A percentile compares a stretch with the other conserved stretches of the same genome.
Evolutionary conservation across 2,329 filamentous ascomycete genomes (phyloP).

Genomic region (Dothidotthia symphoricarpi): DNA sequence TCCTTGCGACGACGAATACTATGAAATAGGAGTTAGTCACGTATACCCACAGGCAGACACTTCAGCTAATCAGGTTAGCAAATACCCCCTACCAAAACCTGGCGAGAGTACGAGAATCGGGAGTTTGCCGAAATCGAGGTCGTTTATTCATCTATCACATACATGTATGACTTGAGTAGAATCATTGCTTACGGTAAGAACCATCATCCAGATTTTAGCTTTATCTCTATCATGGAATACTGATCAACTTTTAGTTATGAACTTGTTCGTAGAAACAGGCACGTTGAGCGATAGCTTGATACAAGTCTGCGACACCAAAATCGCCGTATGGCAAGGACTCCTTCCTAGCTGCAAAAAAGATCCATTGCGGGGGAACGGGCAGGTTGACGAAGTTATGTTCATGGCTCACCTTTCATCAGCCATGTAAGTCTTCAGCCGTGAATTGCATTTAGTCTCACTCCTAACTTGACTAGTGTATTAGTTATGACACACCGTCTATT

Average conservation of each 20-base stretch:
- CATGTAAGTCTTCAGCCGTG: conserved; percentile 24
- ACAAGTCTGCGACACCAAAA: conserved; percentile 63
- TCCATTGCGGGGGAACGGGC: conserved; percentile 64
- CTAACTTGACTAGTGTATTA: conserved; percentile 16
- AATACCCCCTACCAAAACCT: conserved; percentile 45
- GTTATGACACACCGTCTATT: conserved; percentile 44
- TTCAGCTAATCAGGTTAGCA: conserved; percentile 21
- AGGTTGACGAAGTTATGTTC: conserved; percentile 85
- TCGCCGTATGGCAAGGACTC: conserved; percentile 74
- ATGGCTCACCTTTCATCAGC: conserved; percentile 76
- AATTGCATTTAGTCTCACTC: background rate
- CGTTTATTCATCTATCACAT: conserved; percentile 78
- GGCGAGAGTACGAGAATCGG: conserved; percentile 72
- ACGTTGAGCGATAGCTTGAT: conserved; percentile 53
- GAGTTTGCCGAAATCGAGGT: conserved; percentile 69
- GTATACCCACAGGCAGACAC: no score
- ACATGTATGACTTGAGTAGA: conserved; percentile 72
- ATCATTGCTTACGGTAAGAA: conserved; percentile 61
- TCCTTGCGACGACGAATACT: conserved; percentile 78
- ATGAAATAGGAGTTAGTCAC: conserved; percentile 39
- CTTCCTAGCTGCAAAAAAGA: conserved; percentile 71
- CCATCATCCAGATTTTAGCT: background rate
- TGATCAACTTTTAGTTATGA: conserved; percentile 49
- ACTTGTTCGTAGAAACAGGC: conserved; percentile 29
- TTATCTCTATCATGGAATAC: background rate